Evolutionary conservation across 108 stramenopile species (phyloP).

Genomic region (Nannochloropsis gaditana): DNA sequence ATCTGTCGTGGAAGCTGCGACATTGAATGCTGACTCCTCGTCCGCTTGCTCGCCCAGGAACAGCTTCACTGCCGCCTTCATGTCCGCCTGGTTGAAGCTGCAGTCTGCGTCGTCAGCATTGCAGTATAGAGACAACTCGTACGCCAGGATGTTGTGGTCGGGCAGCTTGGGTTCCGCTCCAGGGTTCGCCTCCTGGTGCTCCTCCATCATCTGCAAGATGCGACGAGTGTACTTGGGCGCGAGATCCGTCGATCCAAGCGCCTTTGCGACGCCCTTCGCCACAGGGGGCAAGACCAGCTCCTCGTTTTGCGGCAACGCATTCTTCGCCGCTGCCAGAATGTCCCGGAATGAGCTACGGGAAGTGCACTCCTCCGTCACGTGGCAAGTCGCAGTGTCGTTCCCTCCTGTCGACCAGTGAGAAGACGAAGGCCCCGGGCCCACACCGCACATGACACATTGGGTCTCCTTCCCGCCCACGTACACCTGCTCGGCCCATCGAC

Average conservation of each 20-base stretch:
- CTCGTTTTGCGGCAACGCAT: background rate
- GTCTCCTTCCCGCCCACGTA: background rate
- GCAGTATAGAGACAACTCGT: background rate
- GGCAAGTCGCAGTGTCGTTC: background rate
- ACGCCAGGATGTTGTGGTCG: background rate
- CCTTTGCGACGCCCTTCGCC: background rate
- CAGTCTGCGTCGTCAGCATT: background rate
- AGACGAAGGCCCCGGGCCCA: background rate
- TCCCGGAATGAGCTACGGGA: background rate
- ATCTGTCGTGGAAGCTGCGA: background rate
- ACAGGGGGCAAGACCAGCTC: background rate
- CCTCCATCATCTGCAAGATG: background rate
- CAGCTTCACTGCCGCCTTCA: background rate
- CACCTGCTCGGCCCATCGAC: slow-evolving; percentile 5
- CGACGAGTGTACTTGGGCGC: background rate
- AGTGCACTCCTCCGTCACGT: slow-evolving; percentile 1
- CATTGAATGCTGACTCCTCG: background rate
- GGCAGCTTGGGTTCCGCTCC: background rate
- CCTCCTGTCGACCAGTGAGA: background rate
- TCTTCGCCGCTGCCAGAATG: background rate
- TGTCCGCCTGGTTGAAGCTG: slow-evolving; percentile 1
- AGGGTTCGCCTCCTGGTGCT: background rate
- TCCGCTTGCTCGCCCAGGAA: background rate
- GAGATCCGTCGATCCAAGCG: background rate
- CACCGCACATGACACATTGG: background rate